Conservation (phyloP, 306 rosid genomes). For the Dryas octopetala region DNA sequence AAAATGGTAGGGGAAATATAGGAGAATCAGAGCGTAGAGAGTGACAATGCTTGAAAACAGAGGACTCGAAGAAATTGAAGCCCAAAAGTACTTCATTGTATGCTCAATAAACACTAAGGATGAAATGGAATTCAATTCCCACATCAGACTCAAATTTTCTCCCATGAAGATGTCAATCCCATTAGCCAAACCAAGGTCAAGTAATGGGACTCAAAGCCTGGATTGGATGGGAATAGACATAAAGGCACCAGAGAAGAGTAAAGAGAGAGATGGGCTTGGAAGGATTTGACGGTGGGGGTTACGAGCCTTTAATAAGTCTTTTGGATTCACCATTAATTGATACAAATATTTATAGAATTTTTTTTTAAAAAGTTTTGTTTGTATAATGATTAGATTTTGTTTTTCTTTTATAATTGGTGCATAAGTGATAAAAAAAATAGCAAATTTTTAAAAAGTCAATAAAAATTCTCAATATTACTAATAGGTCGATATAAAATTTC, state of each 20-base stretch:
- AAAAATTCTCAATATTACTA: no score
- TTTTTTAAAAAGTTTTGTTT: no score
- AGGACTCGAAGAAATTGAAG: constrained; percentile 50
- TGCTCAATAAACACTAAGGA: neutral
- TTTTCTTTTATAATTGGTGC: no score
- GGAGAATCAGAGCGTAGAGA: constrained; percentile 48
- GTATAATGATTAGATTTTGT: no score
- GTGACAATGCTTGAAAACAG: constrained; percentile 64
- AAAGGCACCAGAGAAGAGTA: constrained; percentile 17
- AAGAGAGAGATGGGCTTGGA: constrained; percentile 11
- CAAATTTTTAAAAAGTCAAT: no score
- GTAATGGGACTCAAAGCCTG: neutral
- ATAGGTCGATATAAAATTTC: no score
- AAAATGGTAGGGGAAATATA: constrained; percentile 56
- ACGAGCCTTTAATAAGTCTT: constrained; percentile 17
- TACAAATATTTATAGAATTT: no score
- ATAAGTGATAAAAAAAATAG: no score
- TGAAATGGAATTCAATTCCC: constrained; percentile 30
- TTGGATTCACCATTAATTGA: neutral
- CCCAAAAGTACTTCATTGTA: constrained; percentile 37
- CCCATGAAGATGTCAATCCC: constrained; percentile 40
- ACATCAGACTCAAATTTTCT: constrained; percentile 19
- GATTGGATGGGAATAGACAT: constrained; percentile 26
- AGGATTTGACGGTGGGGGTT: constrained; percentile 53
- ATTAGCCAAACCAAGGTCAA: constrained; percentile 2